These are phyloP conservation scores for Pleurotus salmoneostramineus DNA, from an alignment of 768 basidiomycete genomes.

Conservation along the genomic window DNA sequence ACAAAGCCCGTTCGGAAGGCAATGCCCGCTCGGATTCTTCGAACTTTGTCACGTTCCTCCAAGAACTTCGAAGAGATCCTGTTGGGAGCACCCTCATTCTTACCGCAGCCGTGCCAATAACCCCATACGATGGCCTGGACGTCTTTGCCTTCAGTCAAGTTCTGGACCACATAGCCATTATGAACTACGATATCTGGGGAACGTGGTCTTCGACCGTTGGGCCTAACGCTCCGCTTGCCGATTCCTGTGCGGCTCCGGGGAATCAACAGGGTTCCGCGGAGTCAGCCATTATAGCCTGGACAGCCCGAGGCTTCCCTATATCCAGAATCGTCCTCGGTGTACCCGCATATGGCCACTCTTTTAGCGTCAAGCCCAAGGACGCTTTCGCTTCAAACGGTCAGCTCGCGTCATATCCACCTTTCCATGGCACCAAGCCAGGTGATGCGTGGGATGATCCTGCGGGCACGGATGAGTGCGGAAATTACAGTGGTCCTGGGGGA, in stretches of 20 bases:
- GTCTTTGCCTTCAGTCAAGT: constrained; percentile 69
- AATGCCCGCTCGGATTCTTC: constrained; percentile 44
- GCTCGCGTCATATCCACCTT: too few relatives aligned
- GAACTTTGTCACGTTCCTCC: constrained; percentile 77
- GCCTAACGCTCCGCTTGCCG: constrained; percentile 80
- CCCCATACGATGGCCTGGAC: constrained; percentile 42
- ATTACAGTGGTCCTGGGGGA: constrained; percentile 34
- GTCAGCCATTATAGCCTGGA: constrained; percentile 73
- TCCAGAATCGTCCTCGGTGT: constrained; percentile 74
- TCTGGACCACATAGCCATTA: constrained; percentile 51
- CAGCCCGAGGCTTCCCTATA: constrained; percentile 67
- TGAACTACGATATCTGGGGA: constrained; percentile 68
- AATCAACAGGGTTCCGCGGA: constrained; percentile 67
- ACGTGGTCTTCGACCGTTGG: constrained; percentile 55
- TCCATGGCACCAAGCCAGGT: constrained; percentile 21
- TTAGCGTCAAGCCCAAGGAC: constrained; percentile 32
- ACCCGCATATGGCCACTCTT: constrained; percentile 78
- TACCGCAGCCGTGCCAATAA: constrained; percentile 37
- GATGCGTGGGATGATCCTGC: constrained; percentile 44
- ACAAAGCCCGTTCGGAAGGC: constrained; percentile 40
- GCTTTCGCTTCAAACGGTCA: constrained; percentile 23
- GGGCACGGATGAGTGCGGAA: constrained; percentile 46
- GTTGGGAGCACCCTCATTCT: constrained; percentile 53
- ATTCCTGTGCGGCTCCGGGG: constrained; percentile 56
- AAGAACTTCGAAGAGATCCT: constrained; percentile 55